phyloP scores from a whole-genome alignment of 768 basidiomycete species.

The Naganishia antarctica region DNA sequence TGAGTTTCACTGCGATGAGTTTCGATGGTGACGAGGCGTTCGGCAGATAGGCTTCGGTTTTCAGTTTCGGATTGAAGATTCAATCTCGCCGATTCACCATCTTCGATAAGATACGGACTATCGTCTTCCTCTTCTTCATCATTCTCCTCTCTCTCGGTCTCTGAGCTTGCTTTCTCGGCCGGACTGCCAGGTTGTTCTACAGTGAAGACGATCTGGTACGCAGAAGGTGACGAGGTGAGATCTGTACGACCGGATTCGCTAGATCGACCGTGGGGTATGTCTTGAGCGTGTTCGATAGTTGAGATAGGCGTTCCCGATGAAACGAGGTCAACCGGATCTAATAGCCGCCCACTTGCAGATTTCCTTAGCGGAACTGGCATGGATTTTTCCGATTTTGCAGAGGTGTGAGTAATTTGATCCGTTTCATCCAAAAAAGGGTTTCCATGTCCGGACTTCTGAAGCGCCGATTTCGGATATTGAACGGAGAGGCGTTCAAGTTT shows the following conservation, averaged over 20 bases:
- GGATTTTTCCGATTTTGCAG: background rate
- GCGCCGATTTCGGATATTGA: background rate
- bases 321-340: constrained; percentile 8
- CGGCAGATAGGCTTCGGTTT: background rate
- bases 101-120: constrained; percentile 12
- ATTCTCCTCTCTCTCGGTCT: constrained; percentile 1
- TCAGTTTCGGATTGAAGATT: background rate
- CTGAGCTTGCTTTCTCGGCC: background rate
- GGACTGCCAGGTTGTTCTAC: background rate
- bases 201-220: too few relatives aligned
- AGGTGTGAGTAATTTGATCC: background rate
- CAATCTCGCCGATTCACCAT: too few relatives aligned
- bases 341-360: background rate
- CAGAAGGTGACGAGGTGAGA: too few relatives aligned
- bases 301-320: background rate
- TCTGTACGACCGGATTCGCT: too few relatives aligned
- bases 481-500: background rate
- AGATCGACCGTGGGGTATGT: too few relatives aligned
- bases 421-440: constrained; percentile 24
- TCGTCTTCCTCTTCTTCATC: constrained; percentile 12
- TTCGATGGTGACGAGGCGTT: background rate
- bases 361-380: background rate
- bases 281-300: background rate
- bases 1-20: too few relatives aligned
- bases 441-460: background rate